Evolutionary conservation across 2,329 filamentous ascomycete species (phyloP).

Genomic region (Fusarium sp.): DNA sequence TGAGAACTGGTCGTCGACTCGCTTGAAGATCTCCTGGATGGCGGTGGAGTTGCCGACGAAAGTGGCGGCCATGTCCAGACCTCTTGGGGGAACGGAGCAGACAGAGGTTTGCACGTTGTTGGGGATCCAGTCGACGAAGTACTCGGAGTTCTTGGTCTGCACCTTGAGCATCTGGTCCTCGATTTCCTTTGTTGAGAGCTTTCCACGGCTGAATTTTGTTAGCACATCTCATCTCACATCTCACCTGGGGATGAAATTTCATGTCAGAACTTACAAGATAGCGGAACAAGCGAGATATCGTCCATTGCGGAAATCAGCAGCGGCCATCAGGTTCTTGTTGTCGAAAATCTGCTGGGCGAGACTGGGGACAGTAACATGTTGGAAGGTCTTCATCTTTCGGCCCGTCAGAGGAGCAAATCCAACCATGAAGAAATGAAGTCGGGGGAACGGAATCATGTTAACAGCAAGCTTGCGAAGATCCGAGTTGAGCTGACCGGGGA

Average conservation of each 20-base stretch:
- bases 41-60: slow-evolving; percentile 99
- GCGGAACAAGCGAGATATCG: slow-evolving; percentile 99
- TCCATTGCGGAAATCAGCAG: slow-evolving; percentile 99
- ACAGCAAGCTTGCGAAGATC: slow-evolving; percentile 99
- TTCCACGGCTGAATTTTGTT: slow-evolving; percentile 78
- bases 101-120: slow-evolving; percentile 99
- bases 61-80: slow-evolving; percentile 98
- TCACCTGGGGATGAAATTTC: too few species aligned
- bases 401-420: slow-evolving; percentile 98
- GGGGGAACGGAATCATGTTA: slow-evolving; percentile 99
- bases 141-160: slow-evolving; percentile 99
- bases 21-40: slow-evolving; percentile 99
- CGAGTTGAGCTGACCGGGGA: slow-evolving; percentile 99
- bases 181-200: slow-evolving; percentile 99
- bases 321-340: slow-evolving; percentile 99
- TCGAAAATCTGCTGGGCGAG: slow-evolving; percentile 99
- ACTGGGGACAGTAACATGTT: slow-evolving; percentile 95
- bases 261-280: slow-evolving; percentile 80
- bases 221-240: not conserved
- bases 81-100: slow-evolving; percentile 97
- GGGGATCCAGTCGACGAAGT: slow-evolving; percentile 99
- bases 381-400: slow-evolving; percentile 87
- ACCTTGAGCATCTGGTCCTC: slow-evolving; percentile 99
- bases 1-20: slow-evolving; percentile 98
- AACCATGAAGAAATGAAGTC: slow-evolving; percentile 99